Conservation (phyloP, 1,284 basidiomycete genomes). For the Ceratobasidium papillatum region DNA sequence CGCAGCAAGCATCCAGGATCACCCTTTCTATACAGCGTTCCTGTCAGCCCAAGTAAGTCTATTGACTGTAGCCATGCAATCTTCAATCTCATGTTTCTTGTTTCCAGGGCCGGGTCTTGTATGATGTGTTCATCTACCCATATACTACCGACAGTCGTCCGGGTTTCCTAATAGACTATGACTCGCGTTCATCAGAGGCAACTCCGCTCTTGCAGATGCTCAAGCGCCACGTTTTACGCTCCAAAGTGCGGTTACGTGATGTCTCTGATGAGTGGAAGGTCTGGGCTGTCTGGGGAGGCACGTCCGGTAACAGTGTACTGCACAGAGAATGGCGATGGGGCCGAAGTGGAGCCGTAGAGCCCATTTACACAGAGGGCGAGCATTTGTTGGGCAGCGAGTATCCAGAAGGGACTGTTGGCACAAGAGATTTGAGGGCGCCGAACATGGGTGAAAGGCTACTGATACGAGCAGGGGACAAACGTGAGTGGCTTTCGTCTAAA, state of each 20-base stretch:
- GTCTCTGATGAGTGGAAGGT: slow-evolving; percentile 79
- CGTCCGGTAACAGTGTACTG: slow-evolving; percentile 42
- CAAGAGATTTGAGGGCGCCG: slow-evolving; percentile 77
- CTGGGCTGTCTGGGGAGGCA: slow-evolving; percentile 80
- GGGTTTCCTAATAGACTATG: slow-evolving; percentile 80
- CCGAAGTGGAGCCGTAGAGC: slow-evolving; percentile 72
- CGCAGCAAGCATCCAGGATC: slow-evolving; percentile 64
- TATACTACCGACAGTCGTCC: slow-evolving; percentile 60
- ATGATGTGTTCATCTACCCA: slow-evolving; percentile 88
- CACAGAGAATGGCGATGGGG: slow-evolving; percentile 63
- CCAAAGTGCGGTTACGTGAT: slow-evolving; percentile 86
- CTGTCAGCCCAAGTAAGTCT: slow-evolving; percentile 82
- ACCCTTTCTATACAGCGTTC: slow-evolving; percentile 76
- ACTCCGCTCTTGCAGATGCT: slow-evolving; percentile 60
- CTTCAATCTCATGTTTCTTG: slow-evolving; percentile 39
- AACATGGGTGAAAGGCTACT: slow-evolving; percentile 81
- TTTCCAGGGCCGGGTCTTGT: slow-evolving; percentile 83
- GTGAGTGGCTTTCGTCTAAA: slow-evolving; percentile 60
- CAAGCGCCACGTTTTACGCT: slow-evolving; percentile 87
- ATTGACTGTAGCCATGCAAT: neutral
- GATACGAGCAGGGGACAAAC: slow-evolving; percentile 71
- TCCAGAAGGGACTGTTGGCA: slow-evolving; percentile 52
- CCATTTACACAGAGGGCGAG: slow-evolving; percentile 61
- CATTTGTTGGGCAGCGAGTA: slow-evolving; percentile 41
- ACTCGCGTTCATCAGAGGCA: slow-evolving; percentile 58